Evolutionary conservation across 228 moss, liverwort and hornwort species (phyloP).

Genomic region (Sphagnum fallax): DNA sequence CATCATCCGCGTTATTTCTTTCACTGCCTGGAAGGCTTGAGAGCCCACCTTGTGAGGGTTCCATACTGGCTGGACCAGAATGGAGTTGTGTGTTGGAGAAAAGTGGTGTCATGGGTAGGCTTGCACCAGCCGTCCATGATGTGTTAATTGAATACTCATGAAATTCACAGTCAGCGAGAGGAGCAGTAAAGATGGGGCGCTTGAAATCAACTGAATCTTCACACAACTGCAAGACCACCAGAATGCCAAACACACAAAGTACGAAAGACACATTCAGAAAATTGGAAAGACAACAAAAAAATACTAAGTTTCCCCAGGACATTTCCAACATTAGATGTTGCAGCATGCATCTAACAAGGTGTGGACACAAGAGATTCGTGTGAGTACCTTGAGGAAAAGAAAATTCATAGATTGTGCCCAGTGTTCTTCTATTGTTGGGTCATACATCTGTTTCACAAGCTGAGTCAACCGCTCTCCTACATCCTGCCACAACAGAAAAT

Average conservation of each 20-base stretch:
- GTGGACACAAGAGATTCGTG: too few species aligned
- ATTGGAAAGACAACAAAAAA: neutral
- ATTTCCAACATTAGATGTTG: too few species aligned
- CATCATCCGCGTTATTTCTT: too few species aligned
- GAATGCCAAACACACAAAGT: neutral
- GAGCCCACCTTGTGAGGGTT: conserved; percentile 21
- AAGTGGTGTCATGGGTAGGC: conserved; percentile 93
- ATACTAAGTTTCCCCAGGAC: neutral
- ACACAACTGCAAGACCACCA: conserved; percentile 52
- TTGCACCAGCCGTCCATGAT: conserved; percentile 56
- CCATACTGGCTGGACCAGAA: conserved; percentile 1
- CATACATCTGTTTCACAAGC: conserved; percentile 69
- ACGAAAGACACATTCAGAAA: neutral
- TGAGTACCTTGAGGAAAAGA: conserved; percentile 69
- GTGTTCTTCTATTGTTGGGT: conserved; percentile 70
- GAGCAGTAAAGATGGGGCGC: conserved; percentile 79
- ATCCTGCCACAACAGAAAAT: conserved; percentile 35
- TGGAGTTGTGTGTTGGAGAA: conserved; percentile 57
- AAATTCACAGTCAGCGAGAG: conserved; percentile 88
- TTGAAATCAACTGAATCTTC: conserved; percentile 90
- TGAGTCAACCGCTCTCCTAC: conserved; percentile 56
- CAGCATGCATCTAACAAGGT: too few species aligned
- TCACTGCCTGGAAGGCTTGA: conserved; percentile 5
- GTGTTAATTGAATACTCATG: conserved; percentile 85
- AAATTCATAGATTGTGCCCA: conserved; percentile 83